Evolutionary conservation across 768 basidiomycete genomes (phyloP), one percentile per base, ranked within the genome.

Genomic region (Naganishia friedmannii): DNA sequence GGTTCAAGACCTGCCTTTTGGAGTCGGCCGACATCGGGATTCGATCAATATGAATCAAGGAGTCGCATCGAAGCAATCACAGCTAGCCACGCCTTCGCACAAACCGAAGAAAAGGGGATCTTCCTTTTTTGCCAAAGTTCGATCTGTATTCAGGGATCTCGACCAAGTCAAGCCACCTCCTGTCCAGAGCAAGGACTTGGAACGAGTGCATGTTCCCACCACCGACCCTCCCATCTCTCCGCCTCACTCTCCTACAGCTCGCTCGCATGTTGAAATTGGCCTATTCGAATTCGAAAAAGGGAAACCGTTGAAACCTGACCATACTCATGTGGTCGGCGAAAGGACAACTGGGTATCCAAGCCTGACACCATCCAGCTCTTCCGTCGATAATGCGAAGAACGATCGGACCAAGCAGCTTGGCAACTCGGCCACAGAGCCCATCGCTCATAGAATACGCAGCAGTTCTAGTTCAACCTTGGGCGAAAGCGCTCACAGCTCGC

Each of bases 91-190:
- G 3, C 13, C 60, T 26, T 45, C 60, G 60, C 37, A 63, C 46
- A 21, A 63, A 21, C 60, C 60, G 3, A 63, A 63, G 60, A 63
- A 42, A 46, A 63, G 23, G 26, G 37, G 26, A 63, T 63, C 60
- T 34, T 42, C 42, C 60, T 63, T 63, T 23, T 37, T 63, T 10
- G 39, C 37, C 21, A 63, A 63, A 28, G 39, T 63, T 23, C 37
- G 39, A 63, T 63, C 60, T 19, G 23, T 63, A 31, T 63, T 63
- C 28, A n/a, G 29, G 13, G 60, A 63, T 21, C 15, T 34, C n/a
- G 39, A 63, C 15, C 39, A n/a, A n/a, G 23, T 42, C 21, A 63
- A 63, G 39, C n/a, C 39, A 13, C 23, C 39, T 45, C 23, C n/a
- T 23, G n/a, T 34, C 19, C 32, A 29, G 17, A 55, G 21, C 13